Base-by-base conservation (phyloP, 352 stramenopile genomes). In the Phytophthora lateralis region DNA sequence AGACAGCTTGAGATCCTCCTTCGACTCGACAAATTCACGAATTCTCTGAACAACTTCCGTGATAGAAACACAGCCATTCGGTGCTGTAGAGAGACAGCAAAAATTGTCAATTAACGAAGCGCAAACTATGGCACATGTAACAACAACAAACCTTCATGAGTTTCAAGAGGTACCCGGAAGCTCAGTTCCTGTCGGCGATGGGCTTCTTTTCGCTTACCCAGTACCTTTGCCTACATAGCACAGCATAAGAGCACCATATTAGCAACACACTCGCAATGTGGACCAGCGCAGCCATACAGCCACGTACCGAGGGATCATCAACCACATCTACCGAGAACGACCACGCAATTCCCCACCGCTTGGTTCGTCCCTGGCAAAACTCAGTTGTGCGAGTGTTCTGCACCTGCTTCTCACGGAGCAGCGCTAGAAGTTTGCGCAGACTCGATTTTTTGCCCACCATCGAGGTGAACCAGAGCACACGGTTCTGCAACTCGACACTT, bases 301-400 rank as follows among this genome's bases (percentile, higher is more conserved):
- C 35, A 74, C 70, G 53, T 63, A 90, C 81, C 50, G 66, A 73
- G n/a, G 54, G 42, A 9, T 75, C 42, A 0, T 76, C 41, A 1
- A 54, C 60, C n/a, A 81, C 66, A 37, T 76, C 43, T 1, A 30
- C 21, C 0, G 55, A 63, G 65, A 97, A 98, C 0, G 90, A 97
- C 95, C 95, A 98, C 8, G 83, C 95, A 42, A 98, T 78, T n/a
- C 92, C 95, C 95, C 95, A 98, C 21, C 95, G 83, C 51, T 89
- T 96, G 9, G 82, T 97, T 29, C 92, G 84, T 12, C 95, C 96
- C 49, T 98, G 96, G 34, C 87, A 90, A 76, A 99, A 99, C 66
- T 98, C 90, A 3, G 95, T 96, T 9, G 90, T 96, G 30, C 88
- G 77, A 48, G 95, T 93, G 53, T 96, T 93, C 18, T 65, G 52